Base-by-base conservation (phyloP, 148 eudicot genomes). In the Camellia lanceoleosa region DNA sequence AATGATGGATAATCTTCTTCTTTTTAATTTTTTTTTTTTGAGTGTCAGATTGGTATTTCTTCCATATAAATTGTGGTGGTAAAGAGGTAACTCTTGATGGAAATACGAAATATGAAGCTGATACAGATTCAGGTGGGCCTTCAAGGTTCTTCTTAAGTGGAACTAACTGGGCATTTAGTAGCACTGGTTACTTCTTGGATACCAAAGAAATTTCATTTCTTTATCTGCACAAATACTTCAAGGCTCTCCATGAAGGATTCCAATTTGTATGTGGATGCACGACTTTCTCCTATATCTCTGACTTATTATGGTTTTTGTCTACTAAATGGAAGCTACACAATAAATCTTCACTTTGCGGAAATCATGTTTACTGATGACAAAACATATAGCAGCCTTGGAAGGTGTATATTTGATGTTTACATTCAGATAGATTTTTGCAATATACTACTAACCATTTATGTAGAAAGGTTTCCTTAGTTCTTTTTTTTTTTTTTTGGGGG, bases 21-120 rank as follows among this genome's bases (percentile, higher is more conserved):
- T 43, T n/a, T n/a, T n/a, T 0, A 47, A 4, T 7, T 47, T 5
- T 47, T 47, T 5, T 47, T 47, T 47, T 47, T 64, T 30, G 30
- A 30, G 42, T 64, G 23, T 23, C 68, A 23, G 68, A 15, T 15
- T 18, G 9, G 42, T 5, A 1, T 54, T 81, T 79, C 60, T 58
- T 86, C 30, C 75, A 81, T 49, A 82, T 86, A 65, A 86, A 86
- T 42, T 86, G 89, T 69, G 89, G 89, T 61, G 89, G 89, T 73
- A 12, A n/a, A 18, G 38, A 65, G 38, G 55, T 65, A 51, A 10
- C 14, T 23, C 54, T 12, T 13, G 73, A 71, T 62, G 80, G 78
- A 55, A 20, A 62, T 54, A 82, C 46, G 1, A 46, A 18, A 56
- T 85, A 85, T 72, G 85, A 77, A 80, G 82, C 43, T 3, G 85